Evolutionary conservation across 2,329 filamentous ascomycete species (phyloP).

Genomic region (Arthrobotrys musiformis): DNA sequence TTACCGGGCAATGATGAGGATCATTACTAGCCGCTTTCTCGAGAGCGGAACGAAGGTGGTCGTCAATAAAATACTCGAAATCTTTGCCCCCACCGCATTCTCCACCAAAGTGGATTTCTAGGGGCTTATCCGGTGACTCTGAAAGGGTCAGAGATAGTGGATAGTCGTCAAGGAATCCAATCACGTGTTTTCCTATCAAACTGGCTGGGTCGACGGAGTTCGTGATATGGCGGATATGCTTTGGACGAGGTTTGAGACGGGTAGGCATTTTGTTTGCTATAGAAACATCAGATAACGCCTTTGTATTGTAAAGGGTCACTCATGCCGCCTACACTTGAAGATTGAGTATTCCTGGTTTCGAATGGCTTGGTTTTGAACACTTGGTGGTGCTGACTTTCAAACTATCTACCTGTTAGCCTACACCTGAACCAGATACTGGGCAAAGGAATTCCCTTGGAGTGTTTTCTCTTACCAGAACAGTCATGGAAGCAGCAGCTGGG

Average conservation of each 20-base stretch:
- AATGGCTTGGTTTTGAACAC: not conserved
- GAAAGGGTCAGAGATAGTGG: constrained; percentile 14
- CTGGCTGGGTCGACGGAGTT: constrained; percentile 19
- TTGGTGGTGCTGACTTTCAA: not conserved
- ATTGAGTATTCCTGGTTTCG: not conserved
- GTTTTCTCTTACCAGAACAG: not conserved
- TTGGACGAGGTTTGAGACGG: constrained; percentile 25
- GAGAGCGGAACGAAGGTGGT: constrained; percentile 16
- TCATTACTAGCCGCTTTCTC: constrained; percentile 7
- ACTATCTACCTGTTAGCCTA: not conserved
- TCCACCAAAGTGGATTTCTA: constrained; percentile 35
- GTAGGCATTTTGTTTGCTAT: not conserved
- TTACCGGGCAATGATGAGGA: not conserved
- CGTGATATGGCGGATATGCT: constrained; percentile 22
- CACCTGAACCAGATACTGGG: no score
- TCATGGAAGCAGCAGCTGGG: not conserved
- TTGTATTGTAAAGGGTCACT: no score
- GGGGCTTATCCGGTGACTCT: not conserved
- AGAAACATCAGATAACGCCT: not conserved
- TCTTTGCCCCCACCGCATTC: constrained; percentile 34
- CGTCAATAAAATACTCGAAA: constrained; percentile 39
- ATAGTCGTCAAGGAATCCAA: constrained; percentile 43
- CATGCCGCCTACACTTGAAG: not conserved
- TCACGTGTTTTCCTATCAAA: constrained; percentile 31
- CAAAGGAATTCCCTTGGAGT: not conserved